Base-by-base conservation (phyloP, 495 filamentous ascomycete genomes). In the Penicillium herquei region DNA sequence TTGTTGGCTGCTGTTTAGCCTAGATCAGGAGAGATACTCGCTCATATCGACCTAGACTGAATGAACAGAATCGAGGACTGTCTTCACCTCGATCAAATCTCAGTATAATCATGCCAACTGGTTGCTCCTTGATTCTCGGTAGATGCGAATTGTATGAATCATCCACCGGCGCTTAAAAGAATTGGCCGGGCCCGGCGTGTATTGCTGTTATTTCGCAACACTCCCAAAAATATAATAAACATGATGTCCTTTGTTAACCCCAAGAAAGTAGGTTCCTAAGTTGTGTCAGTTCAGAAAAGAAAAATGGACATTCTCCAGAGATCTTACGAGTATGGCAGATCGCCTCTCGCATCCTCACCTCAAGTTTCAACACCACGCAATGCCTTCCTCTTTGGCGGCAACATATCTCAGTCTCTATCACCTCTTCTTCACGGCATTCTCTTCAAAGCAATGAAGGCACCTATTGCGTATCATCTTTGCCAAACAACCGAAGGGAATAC, bases 361-460 rank as follows among this genome's bases (percentile, higher is more conserved):
- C 52, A 26, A 26, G 21, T 39, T 13, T 17, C 26, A 1, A 30
- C 7, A 3, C 18, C 46, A 14, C 41, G 34, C n/a, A 47, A 49
- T 39, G 26, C 43, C 14, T 55, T 39, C 37, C 57, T 71, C 10
- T 70, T 70, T 46, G 68, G 68, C 18, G 63, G 71, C 47, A 71
- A 67, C 11, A 79, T 81, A 50, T 64, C 79, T 9, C 80, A 84
- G 45, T 85, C 83, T 31, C 67, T 85, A 58, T 82, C 82, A 30
- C 84, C 84, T 4, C 69, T 83, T 26, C 73, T 87, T 10, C 84
- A 86, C 61, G 65, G 73, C 52, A 78, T 80, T 13, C 73, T 86
- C 26, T 87, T 82, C 70, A 50, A 65, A 26, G 57, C 67, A 8
- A 64, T 82, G 1, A 59, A 61, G 32, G 69, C 81, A 30, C 68